These are phyloP conservation scores for Prunus persica DNA, from an alignment of 306 rosid genomes.

Conservation along the genomic window Prunus_persica_NCBIv2 NC_034011.1:25819501-25820000, in stretches of 20 bases:
- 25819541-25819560: too few relatives aligned
- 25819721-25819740: constrained; percentile 48
- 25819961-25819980: background rate
- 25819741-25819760: constrained; percentile 87
- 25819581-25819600: too few relatives aligned
- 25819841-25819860: constrained; percentile 17
- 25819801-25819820: constrained; percentile 17
- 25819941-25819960: background rate
- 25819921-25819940: background rate
- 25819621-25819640: constrained; percentile 22
- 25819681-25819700: constrained; percentile 63
- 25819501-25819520: constrained; percentile 47
- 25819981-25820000: background rate
- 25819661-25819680: constrained; percentile 81
- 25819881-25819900: constrained; percentile 16
- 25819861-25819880: constrained; percentile 12
- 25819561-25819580: too few relatives aligned
- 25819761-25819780: constrained; percentile 93
- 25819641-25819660: constrained; percentile 76
- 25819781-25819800: constrained; percentile 59
- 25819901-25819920: background rate
- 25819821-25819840: background rate
- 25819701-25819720: constrained; percentile 69
- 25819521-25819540: too few relatives aligned
- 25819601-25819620: background rate